Percentiles rank a stretch among this genome's conserved stretches.
Conservation (phyloP, 768 basidiomycete genomes). For the Suillus fuscotomentosus region DNA sequence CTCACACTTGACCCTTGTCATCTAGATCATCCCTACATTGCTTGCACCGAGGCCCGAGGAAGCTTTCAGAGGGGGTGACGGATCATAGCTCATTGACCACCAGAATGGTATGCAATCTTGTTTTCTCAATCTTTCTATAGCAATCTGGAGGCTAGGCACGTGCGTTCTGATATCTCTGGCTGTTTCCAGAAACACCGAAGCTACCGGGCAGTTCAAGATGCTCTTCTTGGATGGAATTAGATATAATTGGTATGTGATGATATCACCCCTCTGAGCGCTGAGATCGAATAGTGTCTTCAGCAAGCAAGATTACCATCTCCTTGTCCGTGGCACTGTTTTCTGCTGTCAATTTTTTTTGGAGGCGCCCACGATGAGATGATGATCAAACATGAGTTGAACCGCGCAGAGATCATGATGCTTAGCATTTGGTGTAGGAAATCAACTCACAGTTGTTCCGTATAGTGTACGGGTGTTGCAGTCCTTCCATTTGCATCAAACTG, state of each 20-base stretch:
- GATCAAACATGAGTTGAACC: background rate
- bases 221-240: background rate
- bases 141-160: background rate
- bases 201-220: background rate
- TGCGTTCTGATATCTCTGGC: background rate
- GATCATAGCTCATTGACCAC: background rate
- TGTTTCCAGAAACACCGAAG: background rate
- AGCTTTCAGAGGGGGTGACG: background rate
- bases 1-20: background rate
- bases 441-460: background rate
- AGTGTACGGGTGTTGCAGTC: background rate
- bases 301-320: background rate
- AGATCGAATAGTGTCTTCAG: too few species aligned
- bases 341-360: background rate
- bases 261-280: too few species aligned
- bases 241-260: background rate
- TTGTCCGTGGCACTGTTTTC: background rate
- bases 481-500: background rate
- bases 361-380: background rate
- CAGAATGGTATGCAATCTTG: background rate
- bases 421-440: background rate
- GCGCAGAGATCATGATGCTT: background rate
- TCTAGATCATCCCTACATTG: background rate
- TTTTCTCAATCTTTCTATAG: background rate
- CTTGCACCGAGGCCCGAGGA: background rate